phyloP scores from a whole-genome alignment of 1,284 basidiomycete species.

The Cyathus olla region DNA sequence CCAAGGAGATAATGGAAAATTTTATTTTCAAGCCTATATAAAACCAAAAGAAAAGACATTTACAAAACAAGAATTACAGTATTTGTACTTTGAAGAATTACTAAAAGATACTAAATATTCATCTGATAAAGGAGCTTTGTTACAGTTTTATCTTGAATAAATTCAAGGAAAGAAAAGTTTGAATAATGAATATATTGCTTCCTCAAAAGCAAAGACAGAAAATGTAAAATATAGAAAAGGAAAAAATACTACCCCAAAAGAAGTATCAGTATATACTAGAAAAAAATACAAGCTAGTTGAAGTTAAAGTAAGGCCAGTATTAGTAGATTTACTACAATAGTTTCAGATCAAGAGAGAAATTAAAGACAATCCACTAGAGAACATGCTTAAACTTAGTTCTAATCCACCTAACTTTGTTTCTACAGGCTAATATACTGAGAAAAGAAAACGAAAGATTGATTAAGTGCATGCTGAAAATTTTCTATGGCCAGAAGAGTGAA shows the following conservation, averaged over 20 bases:
- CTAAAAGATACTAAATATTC: neutral
- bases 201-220: neutral
- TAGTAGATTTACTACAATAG: constrained; percentile 31
- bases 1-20: neutral
- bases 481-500: constrained; percentile 35
- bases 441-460: constrained; percentile 30
- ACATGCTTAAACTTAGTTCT: constrained; percentile 28
- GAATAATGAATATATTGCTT: neutral
- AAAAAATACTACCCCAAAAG: neutral
- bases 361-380: constrained; percentile 38
- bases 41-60: constrained; percentile 34
- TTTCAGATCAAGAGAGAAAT: constrained; percentile 43
- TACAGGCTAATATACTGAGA: constrained; percentile 40
- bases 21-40: neutral
- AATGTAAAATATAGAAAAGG: neutral
- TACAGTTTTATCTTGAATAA: neutral
- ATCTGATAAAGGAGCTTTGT: neutral
- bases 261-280: neutral
- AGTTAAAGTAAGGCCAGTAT: constrained; percentile 36
- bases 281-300: constrained; percentile 47
- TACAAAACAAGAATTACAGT: neutral
- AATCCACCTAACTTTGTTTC: constrained; percentile 37
- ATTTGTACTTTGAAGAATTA: neutral
- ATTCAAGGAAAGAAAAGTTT: neutral
- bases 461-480: constrained; percentile 31